Percentiles rank a stretch among this genome's conserved stretches.
Conservation (phyloP, 2,329 filamentous ascomycete species). For the Pseudogymnoascus sp. region DNA sequence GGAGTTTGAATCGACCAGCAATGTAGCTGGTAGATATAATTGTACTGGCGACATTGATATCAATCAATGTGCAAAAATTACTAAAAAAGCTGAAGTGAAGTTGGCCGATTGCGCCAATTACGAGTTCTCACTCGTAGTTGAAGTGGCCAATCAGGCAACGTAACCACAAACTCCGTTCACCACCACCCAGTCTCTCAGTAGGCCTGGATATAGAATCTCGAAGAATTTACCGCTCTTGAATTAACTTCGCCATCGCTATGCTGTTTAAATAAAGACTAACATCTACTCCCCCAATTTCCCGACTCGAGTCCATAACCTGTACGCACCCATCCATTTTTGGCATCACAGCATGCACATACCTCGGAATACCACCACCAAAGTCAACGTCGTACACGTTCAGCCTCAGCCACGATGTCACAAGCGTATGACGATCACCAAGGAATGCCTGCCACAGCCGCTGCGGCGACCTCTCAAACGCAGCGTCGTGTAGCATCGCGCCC, state of each 20-base stretch:
- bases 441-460: constrained; percentile 42
- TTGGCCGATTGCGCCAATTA: background rate
- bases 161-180: background rate
- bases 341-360: constrained; percentile 36
- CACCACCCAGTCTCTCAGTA: background rate
- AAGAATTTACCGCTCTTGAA: background rate
- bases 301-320: constrained; percentile 31
- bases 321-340: constrained; percentile 34
- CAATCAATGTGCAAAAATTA: background rate
- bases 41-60: background rate
- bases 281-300: constrained; percentile 25
- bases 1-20: background rate
- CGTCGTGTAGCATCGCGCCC: constrained; percentile 34
- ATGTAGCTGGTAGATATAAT: background rate
- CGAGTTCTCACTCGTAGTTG: background rate
- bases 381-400: constrained; percentile 33
- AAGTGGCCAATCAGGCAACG: background rate
- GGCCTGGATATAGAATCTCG: too few species aligned
- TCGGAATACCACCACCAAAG: constrained; percentile 24
- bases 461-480: constrained; percentile 35
- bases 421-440: constrained; percentile 32
- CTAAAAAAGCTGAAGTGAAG: background rate
- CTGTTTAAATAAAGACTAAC: constrained; percentile 29
- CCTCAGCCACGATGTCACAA: constrained; percentile 38
- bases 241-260: constrained; percentile 23